Base-by-base conservation (phyloP, 805 yeast species). In the Starmerella sirachaensis region DNA sequence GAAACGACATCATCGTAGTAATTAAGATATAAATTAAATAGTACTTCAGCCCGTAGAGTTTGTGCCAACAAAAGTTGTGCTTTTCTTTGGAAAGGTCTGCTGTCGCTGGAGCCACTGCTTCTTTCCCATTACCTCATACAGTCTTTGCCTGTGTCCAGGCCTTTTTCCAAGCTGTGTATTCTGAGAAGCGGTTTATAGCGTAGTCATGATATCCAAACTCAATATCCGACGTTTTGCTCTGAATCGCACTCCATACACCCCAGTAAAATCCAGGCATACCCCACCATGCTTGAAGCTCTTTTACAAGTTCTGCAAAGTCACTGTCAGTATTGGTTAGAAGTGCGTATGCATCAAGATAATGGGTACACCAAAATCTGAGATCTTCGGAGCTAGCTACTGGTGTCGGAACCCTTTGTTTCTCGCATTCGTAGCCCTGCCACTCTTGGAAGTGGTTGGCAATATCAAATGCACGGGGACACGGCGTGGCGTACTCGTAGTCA, bases 191-290 rank as follows among this genome's bases (percentile, higher is more conserved):
- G 36, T 63, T 59, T 29, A 64, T 64, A 2, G 81, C 72, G 51
- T 80, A 79, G 9, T 64, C 61, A 4, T 69, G 65, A 53, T 80
- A 79, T 52, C 77, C 78, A 54, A 79, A 79, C 48, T 80, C 88
- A 32, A 79, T 78, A 20, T 71, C 66, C 2, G 84, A 76, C 17
- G 76, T 70, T 38, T 68, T 68, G 42, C 78, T 66, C 56, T 79
- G 91, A 37, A 80, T 79, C 42, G 75, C 76, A 2, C 85, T 74
- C 91, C 91, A 79, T 8, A 80, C 67, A 1, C 88, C 86, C 91
- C 91, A 79, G 54, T 77, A 79, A 51, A 79, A 76, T 1, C 88
- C 91, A 0, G 91, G 91, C 58, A 79, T 58, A 0, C 91, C 91
- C 61, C 77, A 80, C 62, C 70, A 78, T 4, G 66, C 54, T 11